Evolutionary conservation across 176 grass and related monocot species (phyloP).

Genomic region (Oryza australiensis): DNA sequence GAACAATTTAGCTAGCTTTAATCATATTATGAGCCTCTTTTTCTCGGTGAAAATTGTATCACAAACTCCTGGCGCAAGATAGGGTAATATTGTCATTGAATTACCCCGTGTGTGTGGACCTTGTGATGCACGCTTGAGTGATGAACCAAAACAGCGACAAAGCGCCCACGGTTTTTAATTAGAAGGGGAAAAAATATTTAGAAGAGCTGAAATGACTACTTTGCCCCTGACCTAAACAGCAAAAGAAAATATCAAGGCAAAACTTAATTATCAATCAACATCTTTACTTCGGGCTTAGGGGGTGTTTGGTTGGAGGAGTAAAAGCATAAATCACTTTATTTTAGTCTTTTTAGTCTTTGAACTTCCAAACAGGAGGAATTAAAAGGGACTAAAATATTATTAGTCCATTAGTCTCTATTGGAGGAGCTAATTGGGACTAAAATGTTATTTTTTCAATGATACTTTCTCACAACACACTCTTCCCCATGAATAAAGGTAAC

Average conservation of each 20-base stretch:
- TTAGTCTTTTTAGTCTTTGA: too few species aligned
- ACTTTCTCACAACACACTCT: too few species aligned
- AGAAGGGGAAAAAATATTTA: background rate
- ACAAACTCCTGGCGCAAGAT: background rate
- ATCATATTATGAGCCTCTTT: background rate
- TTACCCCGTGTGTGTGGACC: background rate
- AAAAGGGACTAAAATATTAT: too few species aligned
- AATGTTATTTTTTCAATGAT: too few species aligned
- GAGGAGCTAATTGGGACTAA: too few species aligned
- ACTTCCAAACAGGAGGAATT: too few species aligned
- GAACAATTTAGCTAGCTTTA: background rate
- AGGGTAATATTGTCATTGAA: background rate
- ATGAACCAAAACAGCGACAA: background rate
- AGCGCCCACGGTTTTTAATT: background rate
- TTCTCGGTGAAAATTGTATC: background rate
- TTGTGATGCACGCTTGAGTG: background rate
- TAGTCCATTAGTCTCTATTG: too few species aligned
- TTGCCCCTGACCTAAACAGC: background rate
- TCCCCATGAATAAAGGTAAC: too few species aligned
- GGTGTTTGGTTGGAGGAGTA: too few species aligned
- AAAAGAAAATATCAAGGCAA: background rate
- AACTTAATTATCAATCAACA: background rate
- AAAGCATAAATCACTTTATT: too few species aligned
- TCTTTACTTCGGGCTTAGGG: too few species aligned
- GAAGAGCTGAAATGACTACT: background rate